phyloP scores from a whole-genome alignment of 257 asterid genomes.

The Solanum bulbocastanum region DNA sequence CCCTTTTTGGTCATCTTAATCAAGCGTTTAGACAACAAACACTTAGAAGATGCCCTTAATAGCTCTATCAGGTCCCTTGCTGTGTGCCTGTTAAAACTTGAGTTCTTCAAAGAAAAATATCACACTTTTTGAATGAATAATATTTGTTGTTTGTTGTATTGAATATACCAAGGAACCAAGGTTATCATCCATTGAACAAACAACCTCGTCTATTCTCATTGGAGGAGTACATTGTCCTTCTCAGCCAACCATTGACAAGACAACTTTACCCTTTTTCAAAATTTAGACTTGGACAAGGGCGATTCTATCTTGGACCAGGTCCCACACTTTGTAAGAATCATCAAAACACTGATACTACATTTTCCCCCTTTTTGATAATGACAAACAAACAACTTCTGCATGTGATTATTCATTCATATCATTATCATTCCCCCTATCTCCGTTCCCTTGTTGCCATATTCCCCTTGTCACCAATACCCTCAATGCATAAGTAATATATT shows the following conservation, averaged over 20 bases:
- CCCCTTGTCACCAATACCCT: background rate
- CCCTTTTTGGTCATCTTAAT: too few species aligned
- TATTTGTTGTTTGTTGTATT: too few species aligned
- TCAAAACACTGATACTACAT: background rate
- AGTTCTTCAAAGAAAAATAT: too few species aligned
- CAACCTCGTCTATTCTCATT: background rate
- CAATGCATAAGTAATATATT: too few species aligned
- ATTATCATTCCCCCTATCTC: background rate
- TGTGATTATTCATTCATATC: background rate
- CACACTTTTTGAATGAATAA: too few species aligned
- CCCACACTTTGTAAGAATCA: background rate
- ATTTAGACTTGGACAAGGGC: background rate
- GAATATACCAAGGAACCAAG: background rate
- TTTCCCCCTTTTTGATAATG: too few species aligned
- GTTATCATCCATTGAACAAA: fast-evolving
- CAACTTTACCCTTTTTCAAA: background rate
- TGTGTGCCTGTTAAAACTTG: too few species aligned
- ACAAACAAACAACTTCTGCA: background rate
- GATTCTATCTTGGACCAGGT: background rate
- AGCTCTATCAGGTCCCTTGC: too few species aligned
- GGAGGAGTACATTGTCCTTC: background rate
- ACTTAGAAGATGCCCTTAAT: too few species aligned
- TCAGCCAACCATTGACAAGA: background rate
- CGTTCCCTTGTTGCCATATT: background rate
- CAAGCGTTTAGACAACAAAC: too few species aligned